A percentile compares a stretch with the other conserved stretches of the same genome.
Evolutionary conservation across 2,329 filamentous ascomycete species (phyloP).

Genomic region (Pezicula neosporulosa): DNA sequence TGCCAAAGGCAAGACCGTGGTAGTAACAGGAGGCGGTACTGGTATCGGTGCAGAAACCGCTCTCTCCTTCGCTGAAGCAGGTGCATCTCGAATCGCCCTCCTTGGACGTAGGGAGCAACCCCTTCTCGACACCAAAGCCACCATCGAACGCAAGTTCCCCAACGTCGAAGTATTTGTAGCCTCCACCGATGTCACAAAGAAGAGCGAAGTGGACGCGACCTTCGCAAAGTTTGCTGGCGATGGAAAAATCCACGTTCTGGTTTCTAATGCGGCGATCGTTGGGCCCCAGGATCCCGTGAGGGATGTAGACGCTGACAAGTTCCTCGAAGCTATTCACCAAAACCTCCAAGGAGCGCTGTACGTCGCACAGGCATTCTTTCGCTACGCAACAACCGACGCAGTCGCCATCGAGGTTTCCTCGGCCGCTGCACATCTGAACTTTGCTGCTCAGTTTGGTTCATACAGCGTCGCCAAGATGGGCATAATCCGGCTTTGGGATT

Average conservation of each 20-base stretch:
- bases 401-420: conserved; percentile 34
- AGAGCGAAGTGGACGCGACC: conserved; percentile 27
- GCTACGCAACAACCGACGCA: conserved; percentile 26
- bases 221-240: conserved; percentile 27
- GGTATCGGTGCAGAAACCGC: conserved; percentile 43
- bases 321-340: conserved; percentile 29
- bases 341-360: conserved; percentile 32
- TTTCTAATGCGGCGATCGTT: conserved; percentile 34
- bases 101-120: conserved; percentile 35
- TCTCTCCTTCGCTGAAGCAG: conserved; percentile 38
- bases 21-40: conserved; percentile 41
- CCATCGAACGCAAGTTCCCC: conserved; percentile 30
- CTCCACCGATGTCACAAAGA: conserved; percentile 29
- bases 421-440: conserved; percentile 30
- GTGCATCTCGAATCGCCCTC: conserved; percentile 39
- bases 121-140: conserved; percentile 33
- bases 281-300: conserved; percentile 25
- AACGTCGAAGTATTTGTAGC: conserved; percentile 30
- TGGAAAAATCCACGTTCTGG: conserved; percentile 35
- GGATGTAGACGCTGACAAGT: conserved; percentile 27
- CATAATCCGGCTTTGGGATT: conserved; percentile 28
- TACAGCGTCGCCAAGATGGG: conserved; percentile 29
- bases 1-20: conserved; percentile 33
- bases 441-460: conserved; percentile 17
- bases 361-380: conserved; percentile 32